Percentiles rank a stretch among this genome's conserved stretches.
Conservation (phyloP, 2,329 filamentous ascomycete species). For the Ceratocystis harringtonii region DNA sequence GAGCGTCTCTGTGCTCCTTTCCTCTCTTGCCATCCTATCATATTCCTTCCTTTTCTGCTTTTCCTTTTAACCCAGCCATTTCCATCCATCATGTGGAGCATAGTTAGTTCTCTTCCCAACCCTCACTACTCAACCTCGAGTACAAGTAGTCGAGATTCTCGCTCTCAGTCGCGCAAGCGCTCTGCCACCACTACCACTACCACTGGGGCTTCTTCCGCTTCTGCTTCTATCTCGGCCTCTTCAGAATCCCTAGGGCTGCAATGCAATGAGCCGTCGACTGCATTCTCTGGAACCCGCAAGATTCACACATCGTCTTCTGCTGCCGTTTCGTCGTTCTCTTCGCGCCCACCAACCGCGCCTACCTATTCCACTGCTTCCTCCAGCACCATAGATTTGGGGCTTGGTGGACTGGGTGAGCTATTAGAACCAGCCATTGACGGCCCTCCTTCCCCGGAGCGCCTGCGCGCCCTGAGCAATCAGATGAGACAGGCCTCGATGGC, state of each 20-base stretch:
- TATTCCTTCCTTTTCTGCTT: not conserved
- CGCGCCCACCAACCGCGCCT: conserved; percentile 13
- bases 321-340: not conserved
- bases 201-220: not conserved
- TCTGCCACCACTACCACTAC: conserved; percentile 8
- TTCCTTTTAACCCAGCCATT: conserved; percentile 4
- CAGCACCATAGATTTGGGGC: not conserved
- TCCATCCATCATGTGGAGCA: conserved; percentile 16
- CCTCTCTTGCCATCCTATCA: not conserved
- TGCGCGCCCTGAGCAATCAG: conserved; percentile 44
- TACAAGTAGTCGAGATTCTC: conserved; percentile 13
- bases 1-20: conserved; percentile 4
- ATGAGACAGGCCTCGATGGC: conserved; percentile 38
- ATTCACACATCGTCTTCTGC: not conserved
- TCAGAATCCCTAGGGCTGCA: conserved; percentile 11
- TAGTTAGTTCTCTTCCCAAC: conserved; percentile 14
- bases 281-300: conserved; percentile 2
- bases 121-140: conserved; percentile 11
- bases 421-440: conserved; percentile 45
- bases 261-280: conserved; percentile 9
- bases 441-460: conserved; percentile 44
- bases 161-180: conserved; percentile 13
- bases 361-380: conserved; percentile 5
- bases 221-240: not conserved
- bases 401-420: conserved; percentile 27